These are phyloP conservation scores for Beauveria scarabaeidicola DNA, from an alignment of 2,329 filamentous ascomycete species.

Conservation along the genomic window DNA sequence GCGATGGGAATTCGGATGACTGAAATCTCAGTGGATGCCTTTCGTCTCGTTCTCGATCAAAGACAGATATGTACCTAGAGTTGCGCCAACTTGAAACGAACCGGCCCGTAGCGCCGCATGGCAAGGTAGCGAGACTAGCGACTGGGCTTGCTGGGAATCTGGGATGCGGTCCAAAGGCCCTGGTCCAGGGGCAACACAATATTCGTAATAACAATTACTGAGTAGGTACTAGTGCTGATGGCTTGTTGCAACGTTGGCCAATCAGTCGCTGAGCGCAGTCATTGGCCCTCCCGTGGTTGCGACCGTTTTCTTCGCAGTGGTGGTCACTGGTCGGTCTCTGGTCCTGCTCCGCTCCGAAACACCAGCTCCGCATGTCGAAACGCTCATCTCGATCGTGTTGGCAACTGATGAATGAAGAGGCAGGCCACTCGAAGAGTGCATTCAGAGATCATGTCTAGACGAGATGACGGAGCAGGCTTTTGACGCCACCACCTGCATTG, in stretches of 20 bases:
- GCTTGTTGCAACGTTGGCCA: neutral
- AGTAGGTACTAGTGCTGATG: too few relatives aligned
- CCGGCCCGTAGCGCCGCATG: slow-evolving; percentile 7
- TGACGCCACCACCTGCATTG: slow-evolving; percentile 12
- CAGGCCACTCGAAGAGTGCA: neutral
- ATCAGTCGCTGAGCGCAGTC: neutral
- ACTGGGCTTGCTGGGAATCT: slow-evolving; percentile 1
- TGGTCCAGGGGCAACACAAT: slow-evolving; percentile 7
- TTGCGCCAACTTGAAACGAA: slow-evolving; percentile 4
- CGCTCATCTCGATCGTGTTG: neutral
- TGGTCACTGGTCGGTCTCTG: too few relatives aligned
- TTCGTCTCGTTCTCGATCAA: slow-evolving; percentile 2
- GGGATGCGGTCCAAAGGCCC: neutral
- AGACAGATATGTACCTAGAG: neutral
- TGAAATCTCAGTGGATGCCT: neutral
- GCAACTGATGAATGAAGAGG: neutral
- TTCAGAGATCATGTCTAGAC: neutral
- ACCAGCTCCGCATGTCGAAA: neutral
- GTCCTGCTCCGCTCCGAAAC: neutral
- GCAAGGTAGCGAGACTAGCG: slow-evolving; percentile 7
- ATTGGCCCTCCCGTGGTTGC: neutral
- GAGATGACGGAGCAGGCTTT: neutral
- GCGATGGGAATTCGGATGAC: neutral
- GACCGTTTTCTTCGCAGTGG: neutral
- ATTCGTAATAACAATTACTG: neutral